A percentile compares a stretch with the other conserved stretches of the same genome.
Evolutionary conservation across 2,329 filamentous ascomycete genomes (phyloP).

Genomic region (Botrytis pseudocinerea): DNA sequence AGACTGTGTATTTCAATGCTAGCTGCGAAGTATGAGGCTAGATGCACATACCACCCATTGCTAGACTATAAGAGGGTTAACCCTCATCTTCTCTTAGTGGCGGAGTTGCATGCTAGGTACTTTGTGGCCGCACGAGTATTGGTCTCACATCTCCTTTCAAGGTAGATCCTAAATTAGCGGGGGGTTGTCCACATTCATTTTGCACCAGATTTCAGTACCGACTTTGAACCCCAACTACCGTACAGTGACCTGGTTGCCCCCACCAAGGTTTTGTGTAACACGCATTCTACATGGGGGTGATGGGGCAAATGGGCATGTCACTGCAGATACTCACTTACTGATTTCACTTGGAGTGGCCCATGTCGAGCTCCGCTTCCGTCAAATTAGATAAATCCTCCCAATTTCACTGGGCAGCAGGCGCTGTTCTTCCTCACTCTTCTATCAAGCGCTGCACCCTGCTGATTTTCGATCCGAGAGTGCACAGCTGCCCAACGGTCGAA

Average conservation of each 20-base stretch:
- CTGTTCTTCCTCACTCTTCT: neutral
- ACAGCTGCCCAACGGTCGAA: slow-evolving; percentile 19
- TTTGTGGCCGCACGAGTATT: neutral
- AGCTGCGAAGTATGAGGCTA: neutral
- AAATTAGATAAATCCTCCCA: slow-evolving; percentile 6
- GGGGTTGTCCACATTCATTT: slow-evolving; percentile 18
- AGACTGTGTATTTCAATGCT: neutral
- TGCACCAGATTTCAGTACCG: slow-evolving; percentile 20
- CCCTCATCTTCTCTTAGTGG: neutral
- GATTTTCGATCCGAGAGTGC: slow-evolving; percentile 6
- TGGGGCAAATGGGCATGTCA: neutral
- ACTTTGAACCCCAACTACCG: slow-evolving; percentile 5
- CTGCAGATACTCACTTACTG: neutral
- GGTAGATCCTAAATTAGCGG: slow-evolving; percentile 10
- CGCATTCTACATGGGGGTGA: neutral
- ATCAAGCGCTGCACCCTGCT: slow-evolving; percentile 10
- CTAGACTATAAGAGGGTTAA: neutral
- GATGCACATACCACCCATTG: neutral
- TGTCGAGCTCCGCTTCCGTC: neutral
- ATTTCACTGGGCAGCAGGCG: slow-evolving; percentile 12
- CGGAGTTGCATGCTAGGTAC: neutral
- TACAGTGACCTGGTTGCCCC: neutral
- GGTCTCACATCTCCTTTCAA: slow-evolving; percentile 13
- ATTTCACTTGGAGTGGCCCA: slow-evolving; percentile 1
- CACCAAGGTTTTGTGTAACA: slow-evolving; percentile 4